These are phyloP conservation scores for Fulvia fulva DNA, from an alignment of 2,329 filamentous ascomycete species.

Conservation along the genomic window DNA sequence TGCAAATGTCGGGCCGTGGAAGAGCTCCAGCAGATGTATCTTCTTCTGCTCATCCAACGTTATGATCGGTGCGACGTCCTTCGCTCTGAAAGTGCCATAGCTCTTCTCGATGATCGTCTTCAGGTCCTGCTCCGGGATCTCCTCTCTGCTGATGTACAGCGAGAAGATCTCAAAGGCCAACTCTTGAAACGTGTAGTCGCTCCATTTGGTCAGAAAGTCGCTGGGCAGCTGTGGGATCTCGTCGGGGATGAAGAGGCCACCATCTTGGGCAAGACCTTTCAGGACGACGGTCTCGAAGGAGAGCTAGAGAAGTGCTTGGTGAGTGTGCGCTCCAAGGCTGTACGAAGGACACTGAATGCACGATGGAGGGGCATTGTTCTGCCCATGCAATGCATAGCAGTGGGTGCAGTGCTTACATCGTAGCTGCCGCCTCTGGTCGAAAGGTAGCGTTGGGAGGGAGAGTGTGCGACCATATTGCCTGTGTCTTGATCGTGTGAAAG, in stretches of 20 bases:
- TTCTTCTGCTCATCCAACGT: conserved; percentile 68
- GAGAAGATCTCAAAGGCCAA: conserved; percentile 81
- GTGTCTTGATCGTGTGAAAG: not conserved
- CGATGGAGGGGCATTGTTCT: conserved; percentile 2
- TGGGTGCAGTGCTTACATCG: conserved; percentile 47
- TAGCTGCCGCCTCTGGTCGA: conserved; percentile 61
- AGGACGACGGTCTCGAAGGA: conserved; percentile 89
- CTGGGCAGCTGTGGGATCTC: conserved; percentile 63
- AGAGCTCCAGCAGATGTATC: conserved; percentile 85
- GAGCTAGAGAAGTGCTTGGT: conserved; percentile 50
- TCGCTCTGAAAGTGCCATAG: conserved; percentile 82
- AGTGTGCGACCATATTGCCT: conserved; percentile 37
- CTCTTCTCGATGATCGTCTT: conserved; percentile 77
- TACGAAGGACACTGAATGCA: not conserved
- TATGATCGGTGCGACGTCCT: conserved; percentile 73
- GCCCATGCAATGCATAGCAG: not conserved
- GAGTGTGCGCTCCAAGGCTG: conserved; percentile 30
- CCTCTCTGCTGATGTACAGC: conserved; percentile 77
- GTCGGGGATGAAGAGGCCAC: conserved; percentile 85
- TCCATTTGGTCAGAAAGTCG: conserved; percentile 68
- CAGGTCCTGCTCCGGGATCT: conserved; percentile 77
- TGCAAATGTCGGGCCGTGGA: conserved; percentile 91
- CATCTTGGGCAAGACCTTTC: conserved; percentile 81
- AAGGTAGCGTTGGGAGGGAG: conserved; percentile 57
- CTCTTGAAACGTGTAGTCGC: conserved; percentile 72